phyloP scores from a whole-genome alignment of 75 land plant species.

The Pinus tabuliformis region DNA sequence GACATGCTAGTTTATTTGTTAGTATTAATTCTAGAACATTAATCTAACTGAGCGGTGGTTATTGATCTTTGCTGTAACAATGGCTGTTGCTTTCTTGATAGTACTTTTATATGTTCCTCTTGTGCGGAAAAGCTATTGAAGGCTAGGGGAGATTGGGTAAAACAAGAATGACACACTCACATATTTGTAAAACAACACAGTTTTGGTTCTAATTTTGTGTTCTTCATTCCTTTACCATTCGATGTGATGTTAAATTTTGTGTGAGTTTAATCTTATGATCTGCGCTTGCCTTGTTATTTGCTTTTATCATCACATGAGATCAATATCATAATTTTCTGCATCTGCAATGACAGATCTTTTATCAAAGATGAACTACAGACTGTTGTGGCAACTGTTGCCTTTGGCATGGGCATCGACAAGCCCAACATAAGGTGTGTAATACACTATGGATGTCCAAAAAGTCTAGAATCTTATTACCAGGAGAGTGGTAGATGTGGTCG shows the following conservation, averaged over 20 bases:
- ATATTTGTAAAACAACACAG: too few relatives aligned
- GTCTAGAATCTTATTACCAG: conserved; percentile 87
- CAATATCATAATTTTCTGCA: not conserved
- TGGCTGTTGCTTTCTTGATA: too few relatives aligned
- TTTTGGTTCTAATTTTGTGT: too few relatives aligned
- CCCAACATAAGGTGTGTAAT: conserved; percentile 82
- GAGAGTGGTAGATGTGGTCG: conserved; percentile 96
- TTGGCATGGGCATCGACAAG: conserved; percentile 97
- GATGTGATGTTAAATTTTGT: not conserved
- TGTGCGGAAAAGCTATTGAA: too few relatives aligned
- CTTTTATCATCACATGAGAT: not conserved
- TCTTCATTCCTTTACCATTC: too few relatives aligned
- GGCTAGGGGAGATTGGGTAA: too few relatives aligned
- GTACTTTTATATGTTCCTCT: too few relatives aligned
- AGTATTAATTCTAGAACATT: too few relatives aligned
- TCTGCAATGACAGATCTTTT: conserved; percentile 54
- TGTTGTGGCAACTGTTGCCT: conserved; percentile 91
- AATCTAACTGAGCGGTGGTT: too few relatives aligned
- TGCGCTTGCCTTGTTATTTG: not conserved
- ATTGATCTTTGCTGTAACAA: too few relatives aligned
- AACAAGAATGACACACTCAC: too few relatives aligned
- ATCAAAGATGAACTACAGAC: conserved; percentile 67
- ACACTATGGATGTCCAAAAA: conserved; percentile 95
- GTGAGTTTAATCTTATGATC: not conserved
- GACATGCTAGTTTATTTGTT: too few relatives aligned